Base-by-base conservation (phyloP, 1,139 yeast species). In the Blastobotrys raffinosifermentans region DNA sequence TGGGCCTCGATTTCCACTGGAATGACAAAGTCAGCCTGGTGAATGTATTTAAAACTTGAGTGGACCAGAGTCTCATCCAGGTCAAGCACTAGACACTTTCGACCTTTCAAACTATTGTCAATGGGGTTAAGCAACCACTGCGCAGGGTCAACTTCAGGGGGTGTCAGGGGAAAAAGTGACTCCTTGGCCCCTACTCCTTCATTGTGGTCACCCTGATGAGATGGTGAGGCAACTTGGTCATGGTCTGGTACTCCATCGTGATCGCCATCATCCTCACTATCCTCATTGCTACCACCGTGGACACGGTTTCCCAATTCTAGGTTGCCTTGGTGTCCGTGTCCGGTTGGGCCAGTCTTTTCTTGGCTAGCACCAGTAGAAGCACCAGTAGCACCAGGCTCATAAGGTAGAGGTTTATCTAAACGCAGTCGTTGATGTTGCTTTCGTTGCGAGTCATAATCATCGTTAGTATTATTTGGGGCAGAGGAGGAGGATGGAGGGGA, bases 1-100 rank as follows among this genome's bases (percentile, higher is more conserved):
- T 84, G 93, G 53, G 80, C 80, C 55, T 91, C 96, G 46, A 91
- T 91, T 60, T 80, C 86, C 34, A 81, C 89, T 7, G 96, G 95
- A 37, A 93, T 85, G 34, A 93, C 94, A 64, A 91, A 91, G 63
- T 91, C 98, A 1, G 96, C 96, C 30, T 87, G 83, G 45, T 93
- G 75, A 44, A 91, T 73, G 60, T 81, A 86, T 61, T 91, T 89
- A 69, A 91, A 91, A 5, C 95, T 83, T 3, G 96, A 85, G 60
- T 91, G 99, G 18, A 91, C 98, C 46, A 91, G 72, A 2, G 99
- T 91, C 63, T 91, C 99, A 61, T 91, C 99, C 48, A 91, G 69
- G 61, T 91, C 99, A 40, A 91, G 69, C 14, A 91, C 85, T 34
- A 91, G 73, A 59, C 97, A 89, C 61, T 91, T 91, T 43, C 83